Conservation (phyloP, 331 rosid species). For the Saraca asoca region DNA sequence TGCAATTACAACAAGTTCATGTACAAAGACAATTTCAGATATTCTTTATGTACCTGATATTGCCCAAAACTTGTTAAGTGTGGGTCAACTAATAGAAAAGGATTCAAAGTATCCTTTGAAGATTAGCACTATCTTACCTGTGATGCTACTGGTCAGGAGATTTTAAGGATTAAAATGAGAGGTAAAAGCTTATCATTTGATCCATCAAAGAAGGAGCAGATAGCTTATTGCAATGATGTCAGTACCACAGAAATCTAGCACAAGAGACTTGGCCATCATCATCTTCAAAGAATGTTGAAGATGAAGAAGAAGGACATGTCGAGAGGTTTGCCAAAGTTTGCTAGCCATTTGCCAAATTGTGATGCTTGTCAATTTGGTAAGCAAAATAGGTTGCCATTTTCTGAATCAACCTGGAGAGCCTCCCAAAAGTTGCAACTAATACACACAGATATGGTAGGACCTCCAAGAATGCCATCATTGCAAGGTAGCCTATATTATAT, state of each 20-base stretch:
- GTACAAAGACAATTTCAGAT: not conserved
- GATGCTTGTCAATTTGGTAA: not conserved
- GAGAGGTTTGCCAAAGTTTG: too few species aligned
- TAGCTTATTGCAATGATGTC: not conserved
- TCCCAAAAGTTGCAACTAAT: not conserved
- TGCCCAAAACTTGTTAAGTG: too few species aligned
- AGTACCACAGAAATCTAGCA: not conserved
- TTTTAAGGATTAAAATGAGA: too few species aligned
- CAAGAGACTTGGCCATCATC: not conserved
- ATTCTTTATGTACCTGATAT: too few species aligned
- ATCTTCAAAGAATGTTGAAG: not conserved
- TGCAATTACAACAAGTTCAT: not conserved
- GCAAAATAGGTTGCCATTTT: not conserved
- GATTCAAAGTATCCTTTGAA: slow-evolving; percentile 15
- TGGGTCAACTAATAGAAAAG: not conserved
- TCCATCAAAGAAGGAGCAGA: not conserved
- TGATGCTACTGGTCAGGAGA: too few species aligned
- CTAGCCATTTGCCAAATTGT: not conserved
- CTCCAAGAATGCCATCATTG: not conserved
- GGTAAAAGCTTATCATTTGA: too few species aligned
- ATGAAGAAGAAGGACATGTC: not conserved
- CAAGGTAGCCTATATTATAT: too few species aligned
- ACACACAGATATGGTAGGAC: too few species aligned
- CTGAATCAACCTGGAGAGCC: too few species aligned
- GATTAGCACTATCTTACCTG: not conserved